Conservation (phyloP, 148 eudicot genomes). For the Arctostaphylos glauca region DNA sequence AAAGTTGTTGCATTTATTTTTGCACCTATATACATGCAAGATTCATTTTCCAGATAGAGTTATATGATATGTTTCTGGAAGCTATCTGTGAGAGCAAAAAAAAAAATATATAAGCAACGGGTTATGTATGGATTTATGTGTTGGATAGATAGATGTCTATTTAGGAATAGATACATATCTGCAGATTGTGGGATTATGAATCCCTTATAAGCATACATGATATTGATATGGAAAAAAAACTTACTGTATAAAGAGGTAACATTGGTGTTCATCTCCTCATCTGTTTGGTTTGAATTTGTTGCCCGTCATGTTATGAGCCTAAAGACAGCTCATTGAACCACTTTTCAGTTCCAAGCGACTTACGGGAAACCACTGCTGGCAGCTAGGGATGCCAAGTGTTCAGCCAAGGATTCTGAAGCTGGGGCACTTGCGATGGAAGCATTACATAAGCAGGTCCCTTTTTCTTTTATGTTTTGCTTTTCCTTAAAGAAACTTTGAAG, state of each 20-base stretch:
- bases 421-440: conserved; percentile 99
- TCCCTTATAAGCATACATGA: neutral
- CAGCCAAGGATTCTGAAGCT: conserved; percentile 98
- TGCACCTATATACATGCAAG: neutral
- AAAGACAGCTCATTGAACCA: neutral
- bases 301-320: neutral
- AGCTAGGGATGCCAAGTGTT: conserved; percentile 93
- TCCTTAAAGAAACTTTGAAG: neutral
- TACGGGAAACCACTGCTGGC: conserved; percentile 96
- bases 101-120: neutral
- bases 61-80: neutral
- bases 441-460: conserved; percentile 81
- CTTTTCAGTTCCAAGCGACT: conserved; percentile 73
- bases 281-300: neutral
- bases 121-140: neutral
- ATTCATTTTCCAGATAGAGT: neutral
- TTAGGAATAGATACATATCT: neutral
- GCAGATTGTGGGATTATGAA: neutral
- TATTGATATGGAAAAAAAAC: neutral
- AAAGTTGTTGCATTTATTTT: neutral
- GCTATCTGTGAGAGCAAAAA: neutral
- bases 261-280: neutral
- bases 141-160: neutral
- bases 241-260: neutral
- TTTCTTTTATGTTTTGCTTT: neutral